Percentiles rank a stretch among this genome's conserved stretches.
These are phyloP conservation scores for Fraxinus americana DNA, from an alignment of 257 asterid genomes.

Conservation along the genomic window DNA sequence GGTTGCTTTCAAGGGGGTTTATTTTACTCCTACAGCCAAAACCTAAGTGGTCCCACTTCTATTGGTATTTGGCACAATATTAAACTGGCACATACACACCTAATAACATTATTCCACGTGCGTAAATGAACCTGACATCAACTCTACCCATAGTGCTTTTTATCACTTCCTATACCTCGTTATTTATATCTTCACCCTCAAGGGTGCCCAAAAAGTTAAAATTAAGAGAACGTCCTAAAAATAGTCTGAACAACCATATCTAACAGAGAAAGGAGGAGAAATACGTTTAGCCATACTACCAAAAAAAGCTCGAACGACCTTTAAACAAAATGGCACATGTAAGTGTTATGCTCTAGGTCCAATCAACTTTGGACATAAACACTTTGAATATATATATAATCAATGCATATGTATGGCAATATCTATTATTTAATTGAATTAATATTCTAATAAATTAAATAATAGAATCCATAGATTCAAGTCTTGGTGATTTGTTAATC, in stretches of 20 bases:
- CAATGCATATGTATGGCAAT: too few relatives aligned
- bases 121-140: neutral
- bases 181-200: neutral
- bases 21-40: neutral
- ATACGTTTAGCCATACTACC: neutral
- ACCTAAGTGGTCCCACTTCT: neutral
- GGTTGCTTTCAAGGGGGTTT: neutral
- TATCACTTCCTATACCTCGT: neutral
- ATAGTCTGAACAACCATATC: neutral
- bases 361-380: too few relatives aligned
- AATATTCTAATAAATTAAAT: too few relatives aligned
- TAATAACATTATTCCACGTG: neutral
- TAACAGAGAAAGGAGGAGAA: neutral
- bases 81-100: neutral
- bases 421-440: too few relatives aligned
- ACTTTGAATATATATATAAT: too few relatives aligned
- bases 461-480: too few relatives aligned
- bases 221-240: neutral
- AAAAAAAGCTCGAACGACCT: too few relatives aligned
- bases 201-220: neutral
- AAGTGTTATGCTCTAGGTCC: too few relatives aligned
- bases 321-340: too few relatives aligned
- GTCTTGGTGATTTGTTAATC: too few relatives aligned
- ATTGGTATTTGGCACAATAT: neutral
- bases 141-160: neutral